Conservation (phyloP, 306 rosid genomes). For the Cucumis hystrix region DNA sequence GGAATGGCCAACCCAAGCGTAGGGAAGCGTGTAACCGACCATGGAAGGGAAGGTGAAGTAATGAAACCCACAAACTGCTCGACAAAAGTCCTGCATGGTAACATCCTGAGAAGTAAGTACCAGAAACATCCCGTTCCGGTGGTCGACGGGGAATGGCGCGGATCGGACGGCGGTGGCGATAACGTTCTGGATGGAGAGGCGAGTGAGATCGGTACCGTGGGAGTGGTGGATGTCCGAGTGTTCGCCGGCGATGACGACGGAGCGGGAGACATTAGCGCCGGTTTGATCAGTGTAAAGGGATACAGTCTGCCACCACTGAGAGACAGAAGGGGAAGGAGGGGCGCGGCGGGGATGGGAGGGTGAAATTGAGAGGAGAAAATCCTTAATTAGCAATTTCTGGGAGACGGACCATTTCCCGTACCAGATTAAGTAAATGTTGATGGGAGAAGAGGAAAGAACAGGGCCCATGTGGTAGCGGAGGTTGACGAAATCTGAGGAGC, state of each 20-base stretch:
- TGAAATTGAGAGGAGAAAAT: conserved; percentile 60
- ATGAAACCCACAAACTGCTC: conserved; percentile 94
- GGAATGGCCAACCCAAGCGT: conserved; percentile 93
- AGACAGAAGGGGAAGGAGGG: conserved; percentile 53
- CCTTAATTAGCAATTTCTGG: conserved; percentile 47
- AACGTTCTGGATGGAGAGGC: conserved; percentile 62
- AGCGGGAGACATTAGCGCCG: conserved; percentile 71
- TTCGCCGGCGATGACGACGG: conserved; percentile 60
- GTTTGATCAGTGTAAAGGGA: conserved; percentile 89
- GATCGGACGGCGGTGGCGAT: conserved; percentile 54
- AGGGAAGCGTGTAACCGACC: conserved; percentile 80
- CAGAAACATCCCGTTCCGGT: conserved; percentile 68
- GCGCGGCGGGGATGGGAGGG: conserved; percentile 14
- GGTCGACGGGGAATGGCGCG: conserved; percentile 67
- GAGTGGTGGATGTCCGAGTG: conserved; percentile 44
- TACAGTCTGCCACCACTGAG: conserved; percentile 78
- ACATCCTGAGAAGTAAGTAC: conserved; percentile 56
- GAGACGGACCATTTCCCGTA: conserved; percentile 62
- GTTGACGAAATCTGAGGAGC: conserved; percentile 60
- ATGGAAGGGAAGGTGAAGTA: conserved; percentile 84
- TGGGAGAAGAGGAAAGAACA: conserved; percentile 57
- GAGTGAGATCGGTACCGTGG: conserved; percentile 49
- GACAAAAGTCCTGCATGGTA: conserved; percentile 72
- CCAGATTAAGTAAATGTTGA: conserved; percentile 83
- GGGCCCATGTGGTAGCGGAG: conserved; percentile 98